Conservation (phyloP, 2,329 filamentous ascomycete species). For the Hypoxylon sp. region DNA sequence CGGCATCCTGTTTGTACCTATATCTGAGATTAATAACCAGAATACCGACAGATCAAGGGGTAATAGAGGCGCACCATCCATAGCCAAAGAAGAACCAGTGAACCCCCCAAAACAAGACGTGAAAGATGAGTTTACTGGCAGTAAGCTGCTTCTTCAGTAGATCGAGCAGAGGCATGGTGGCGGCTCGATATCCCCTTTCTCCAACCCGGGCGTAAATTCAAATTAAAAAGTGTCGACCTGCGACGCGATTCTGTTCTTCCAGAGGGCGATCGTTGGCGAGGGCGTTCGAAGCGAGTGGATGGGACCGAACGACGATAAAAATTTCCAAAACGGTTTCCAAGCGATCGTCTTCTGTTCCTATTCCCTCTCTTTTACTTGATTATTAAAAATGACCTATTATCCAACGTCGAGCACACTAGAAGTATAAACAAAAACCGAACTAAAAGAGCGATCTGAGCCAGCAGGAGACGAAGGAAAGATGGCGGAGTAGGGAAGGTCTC, state of each 20-base stretch:
- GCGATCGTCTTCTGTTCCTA: constrained; percentile 28
- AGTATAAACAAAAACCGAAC: constrained; percentile 55
- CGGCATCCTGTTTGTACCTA: constrained; percentile 83
- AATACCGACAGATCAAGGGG: background rate
- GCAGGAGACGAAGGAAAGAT: constrained; percentile 66
- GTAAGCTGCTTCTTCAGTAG: constrained; percentile 76
- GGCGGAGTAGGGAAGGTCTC: constrained; percentile 55
- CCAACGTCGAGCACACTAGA: constrained; percentile 46
- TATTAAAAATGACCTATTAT: constrained; percentile 51
- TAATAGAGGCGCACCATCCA: constrained; percentile 78
- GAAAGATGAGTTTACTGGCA: constrained; percentile 80
- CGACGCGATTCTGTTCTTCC: constrained; percentile 58
- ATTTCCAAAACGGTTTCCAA: constrained; percentile 27
- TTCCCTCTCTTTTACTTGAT: constrained; percentile 40
- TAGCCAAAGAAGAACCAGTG: constrained; percentile 85
- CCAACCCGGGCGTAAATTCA: constrained; percentile 52
- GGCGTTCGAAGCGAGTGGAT: constrained; percentile 40
- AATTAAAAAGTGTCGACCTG: constrained; percentile 67
- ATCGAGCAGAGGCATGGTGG: constrained; percentile 58
- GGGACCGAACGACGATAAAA: constrained; percentile 35
- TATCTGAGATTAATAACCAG: constrained; percentile 24
- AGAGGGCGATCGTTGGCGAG: constrained; percentile 37
- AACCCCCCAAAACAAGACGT: constrained; percentile 83
- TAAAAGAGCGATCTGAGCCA: constrained; percentile 72
- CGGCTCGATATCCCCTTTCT: constrained; percentile 54